Evolutionary conservation across 805 yeast genomes (phyloP).

Genomic region (Brettanomyces anomalus): DNA sequence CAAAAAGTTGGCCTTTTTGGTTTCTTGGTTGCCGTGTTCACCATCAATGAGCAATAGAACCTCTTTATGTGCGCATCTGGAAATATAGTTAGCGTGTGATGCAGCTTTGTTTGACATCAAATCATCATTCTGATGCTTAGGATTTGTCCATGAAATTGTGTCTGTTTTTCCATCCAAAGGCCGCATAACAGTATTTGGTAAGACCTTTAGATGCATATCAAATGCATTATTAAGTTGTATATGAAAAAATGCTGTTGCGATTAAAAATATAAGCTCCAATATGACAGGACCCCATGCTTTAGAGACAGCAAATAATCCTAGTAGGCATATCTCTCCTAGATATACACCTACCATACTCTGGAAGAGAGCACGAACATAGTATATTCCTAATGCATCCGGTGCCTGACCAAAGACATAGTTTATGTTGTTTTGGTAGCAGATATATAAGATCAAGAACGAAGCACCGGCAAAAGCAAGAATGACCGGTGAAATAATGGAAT

Average conservation of each 20-base stretch:
- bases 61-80: slow-evolving; percentile 2
- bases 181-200: slow-evolving; percentile 68
- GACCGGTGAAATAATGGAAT: slow-evolving; percentile 72
- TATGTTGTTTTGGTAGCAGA: slow-evolving; percentile 73
- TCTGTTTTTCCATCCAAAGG: slow-evolving; percentile 63
- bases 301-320: slow-evolving; percentile 83
- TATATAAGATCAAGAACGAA: slow-evolving; percentile 63
- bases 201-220: slow-evolving; percentile 43
- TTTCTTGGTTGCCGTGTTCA: slow-evolving; percentile 27
- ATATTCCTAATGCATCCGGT: slow-evolving; percentile 69
- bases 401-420: slow-evolving; percentile 60
- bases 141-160: slow-evolving; percentile 46
- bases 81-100: background rate
- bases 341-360: slow-evolving; percentile 87
- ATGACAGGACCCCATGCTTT: slow-evolving; percentile 94
- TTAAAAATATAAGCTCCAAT: slow-evolving; percentile 57
- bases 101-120: background rate
- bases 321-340: slow-evolving; percentile 74
- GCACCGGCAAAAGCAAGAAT: slow-evolving; percentile 64
- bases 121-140: background rate
- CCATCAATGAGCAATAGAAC: slow-evolving; percentile 72
- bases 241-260: slow-evolving; percentile 63
- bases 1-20: slow-evolving; percentile 11
- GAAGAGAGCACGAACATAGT: slow-evolving; percentile 82
- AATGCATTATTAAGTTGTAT: slow-evolving; percentile 56